phyloP scores from a whole-genome alignment of 108 stramenopile genomes.

The Aurantiochytrium sp. region DNA sequence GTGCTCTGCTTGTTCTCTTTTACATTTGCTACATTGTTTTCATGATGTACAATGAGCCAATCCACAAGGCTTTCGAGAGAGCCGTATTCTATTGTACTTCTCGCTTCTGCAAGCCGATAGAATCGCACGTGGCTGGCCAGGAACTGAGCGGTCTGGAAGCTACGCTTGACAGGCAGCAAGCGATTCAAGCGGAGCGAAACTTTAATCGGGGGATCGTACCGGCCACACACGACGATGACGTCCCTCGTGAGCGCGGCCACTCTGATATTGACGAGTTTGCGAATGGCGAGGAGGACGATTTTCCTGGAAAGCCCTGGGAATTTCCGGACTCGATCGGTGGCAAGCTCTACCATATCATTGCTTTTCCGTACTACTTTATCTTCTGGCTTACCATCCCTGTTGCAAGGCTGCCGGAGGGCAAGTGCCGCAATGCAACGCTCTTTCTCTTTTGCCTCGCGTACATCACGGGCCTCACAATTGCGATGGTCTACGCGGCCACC shows the following conservation, averaged over 20 bases:
- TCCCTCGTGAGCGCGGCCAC: not conserved
- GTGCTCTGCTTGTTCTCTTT: not conserved
- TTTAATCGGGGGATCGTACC: not conserved
- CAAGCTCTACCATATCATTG: not conserved
- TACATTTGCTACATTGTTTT: conserved; percentile 18
- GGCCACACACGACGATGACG: not conserved
- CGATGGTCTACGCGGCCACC: conserved; percentile 32
- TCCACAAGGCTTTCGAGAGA: not conserved
- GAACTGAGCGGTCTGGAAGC: not conserved
- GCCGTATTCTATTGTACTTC: not conserved
- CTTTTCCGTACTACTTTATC: not conserved
- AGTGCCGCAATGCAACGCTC: conserved; percentile 1
- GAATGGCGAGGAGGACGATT: not conserved
- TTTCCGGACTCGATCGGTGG: not conserved
- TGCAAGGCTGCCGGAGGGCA: not conserved
- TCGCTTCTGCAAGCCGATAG: not conserved
- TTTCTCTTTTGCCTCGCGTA: conserved; percentile 31
- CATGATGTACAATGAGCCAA: conserved; percentile 9
- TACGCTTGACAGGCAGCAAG: not conserved
- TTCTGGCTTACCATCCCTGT: conserved; percentile 22
- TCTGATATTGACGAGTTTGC: not conserved
- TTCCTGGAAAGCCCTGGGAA: not conserved
- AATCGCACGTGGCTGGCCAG: not conserved
- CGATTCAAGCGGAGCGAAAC: not conserved
- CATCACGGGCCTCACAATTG: conserved; percentile 35